Evolutionary conservation across 176 grass and related monocot genomes (phyloP).

Genomic region (Zoysia pacifica): DNA sequence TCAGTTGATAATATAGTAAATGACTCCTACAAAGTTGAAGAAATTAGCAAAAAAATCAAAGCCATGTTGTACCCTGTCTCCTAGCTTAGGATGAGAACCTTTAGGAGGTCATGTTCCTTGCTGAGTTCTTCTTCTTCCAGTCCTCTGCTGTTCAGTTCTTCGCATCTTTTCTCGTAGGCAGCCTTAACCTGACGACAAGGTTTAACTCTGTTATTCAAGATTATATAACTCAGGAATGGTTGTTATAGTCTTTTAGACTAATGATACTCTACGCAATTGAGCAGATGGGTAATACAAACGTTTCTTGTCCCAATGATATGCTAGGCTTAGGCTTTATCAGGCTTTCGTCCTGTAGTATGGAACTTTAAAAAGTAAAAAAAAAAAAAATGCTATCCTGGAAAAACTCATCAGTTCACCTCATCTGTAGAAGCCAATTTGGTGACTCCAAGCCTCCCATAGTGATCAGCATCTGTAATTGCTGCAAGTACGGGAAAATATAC

Average conservation of each 20-base stretch:
- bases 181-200: conserved; percentile 54
- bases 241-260: neutral
- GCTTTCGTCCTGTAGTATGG: neutral
- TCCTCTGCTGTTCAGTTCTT: conserved; percentile 71
- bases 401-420: conserved; percentile 42
- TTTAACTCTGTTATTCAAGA: conserved; percentile 31
- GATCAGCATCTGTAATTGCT: conserved; percentile 91
- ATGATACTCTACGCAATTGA: neutral
- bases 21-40: conserved; percentile 61
- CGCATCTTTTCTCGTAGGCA: conserved; percentile 67
- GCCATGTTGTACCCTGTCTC: neutral
- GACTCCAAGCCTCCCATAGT: conserved; percentile 84
- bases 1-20: conserved; percentile 75
- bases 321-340: neutral
- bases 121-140: conserved; percentile 71
- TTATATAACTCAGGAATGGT: conserved; percentile 1
- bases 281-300: neutral
- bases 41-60: conserved; percentile 19
- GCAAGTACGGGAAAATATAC: conserved; percentile 28
- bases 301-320: neutral
- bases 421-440: conserved; percentile 57
- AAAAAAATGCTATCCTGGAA: neutral
- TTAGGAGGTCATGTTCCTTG: conserved; percentile 65
- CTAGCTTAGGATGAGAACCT: conserved; percentile 47
- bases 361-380: neutral